A percentile compares a stretch with the other conserved stretches of the same genome.
phyloP scores from a whole-genome alignment of 208 protist species.

The Borovskyia barvae region DNA sequence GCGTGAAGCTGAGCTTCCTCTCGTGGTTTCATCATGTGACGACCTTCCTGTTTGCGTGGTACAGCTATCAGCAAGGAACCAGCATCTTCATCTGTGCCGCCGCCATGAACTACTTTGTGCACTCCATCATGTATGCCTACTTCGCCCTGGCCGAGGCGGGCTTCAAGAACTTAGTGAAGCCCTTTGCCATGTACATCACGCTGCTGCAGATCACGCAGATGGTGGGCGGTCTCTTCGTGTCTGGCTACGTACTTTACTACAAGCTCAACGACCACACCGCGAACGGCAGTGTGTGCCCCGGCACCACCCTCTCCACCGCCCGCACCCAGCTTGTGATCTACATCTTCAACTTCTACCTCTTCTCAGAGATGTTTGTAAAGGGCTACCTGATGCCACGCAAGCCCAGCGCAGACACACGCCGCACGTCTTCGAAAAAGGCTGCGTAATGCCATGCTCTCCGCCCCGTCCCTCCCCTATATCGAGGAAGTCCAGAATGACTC shows the following conservation, averaged over 20 bases:
- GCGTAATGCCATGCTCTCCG: too few species aligned
- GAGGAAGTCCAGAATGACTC: too few species aligned
- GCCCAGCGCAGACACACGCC: neutral
- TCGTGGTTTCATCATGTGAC: conserved; percentile 93
- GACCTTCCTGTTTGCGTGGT: conserved; percentile 89
- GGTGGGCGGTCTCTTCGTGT: conserved; percentile 84
- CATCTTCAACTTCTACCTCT: conserved; percentile 92
- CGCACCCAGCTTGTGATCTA: conserved; percentile 84
- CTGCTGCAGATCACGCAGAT: conserved; percentile 92
- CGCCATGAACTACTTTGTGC: conserved; percentile 93
- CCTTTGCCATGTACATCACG: conserved; percentile 87
- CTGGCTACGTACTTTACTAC: conserved; percentile 50
- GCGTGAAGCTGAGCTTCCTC: conserved; percentile 78
- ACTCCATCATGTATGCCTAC: conserved; percentile 96
- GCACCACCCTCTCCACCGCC: conserved; percentile 34
- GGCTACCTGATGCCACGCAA: conserved; percentile 63
- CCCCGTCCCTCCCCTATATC: too few species aligned
- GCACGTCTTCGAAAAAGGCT: conserved; percentile 17
- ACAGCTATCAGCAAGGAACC: conserved; percentile 57
- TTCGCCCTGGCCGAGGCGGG: conserved; percentile 81
- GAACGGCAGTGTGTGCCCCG: conserved; percentile 21
- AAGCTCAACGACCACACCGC: conserved; percentile 8
- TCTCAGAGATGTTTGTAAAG: conserved; percentile 90
- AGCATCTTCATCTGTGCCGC: conserved; percentile 65
- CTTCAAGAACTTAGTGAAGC: conserved; percentile 65